Percentiles rank a stretch among this genome's conserved stretches.
Conservation (phyloP, 2,329 filamentous ascomycete genomes). For the Hypomyces rosellus region DNA sequence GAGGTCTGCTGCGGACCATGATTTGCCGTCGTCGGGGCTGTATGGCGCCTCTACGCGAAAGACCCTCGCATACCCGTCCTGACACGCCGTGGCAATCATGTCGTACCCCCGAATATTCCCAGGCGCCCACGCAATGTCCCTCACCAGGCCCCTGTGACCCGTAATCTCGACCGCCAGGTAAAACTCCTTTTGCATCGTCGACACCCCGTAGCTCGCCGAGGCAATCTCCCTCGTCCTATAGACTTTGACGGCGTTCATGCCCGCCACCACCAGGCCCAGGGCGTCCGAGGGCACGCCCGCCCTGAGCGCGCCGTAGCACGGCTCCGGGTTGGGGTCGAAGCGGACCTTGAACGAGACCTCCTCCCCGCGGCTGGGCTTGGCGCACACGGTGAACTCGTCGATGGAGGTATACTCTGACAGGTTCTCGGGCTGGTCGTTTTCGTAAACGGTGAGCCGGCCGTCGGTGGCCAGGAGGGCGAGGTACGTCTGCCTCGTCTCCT, state of each 20-base stretch:
- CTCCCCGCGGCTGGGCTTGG: constrained; percentile 68
- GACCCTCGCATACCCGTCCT: constrained; percentile 85
- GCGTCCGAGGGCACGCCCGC: constrained; percentile 78
- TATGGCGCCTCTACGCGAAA: constrained; percentile 67
- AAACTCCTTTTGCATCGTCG: constrained; percentile 64
- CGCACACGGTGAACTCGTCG: constrained; percentile 69
- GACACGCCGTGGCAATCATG: constrained; percentile 83
- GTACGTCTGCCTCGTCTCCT: constrained; percentile 74
- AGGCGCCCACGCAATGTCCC: constrained; percentile 88
- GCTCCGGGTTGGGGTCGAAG: constrained; percentile 82
- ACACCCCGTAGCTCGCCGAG: constrained; percentile 44
- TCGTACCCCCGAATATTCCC: constrained; percentile 88
- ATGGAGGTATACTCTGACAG: constrained; percentile 68
- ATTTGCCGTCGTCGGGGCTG: constrained; percentile 39
- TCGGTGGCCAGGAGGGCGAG: constrained; percentile 80
- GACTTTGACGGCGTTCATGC: constrained; percentile 75
- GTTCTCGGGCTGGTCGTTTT: constrained; percentile 79
- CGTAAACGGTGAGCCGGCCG: constrained; percentile 71
- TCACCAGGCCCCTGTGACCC: constrained; percentile 68
- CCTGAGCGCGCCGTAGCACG: constrained; percentile 68
- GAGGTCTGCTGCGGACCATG: constrained; percentile 44
- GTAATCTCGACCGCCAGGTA: constrained; percentile 74
- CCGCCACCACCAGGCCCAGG: constrained; percentile 75
- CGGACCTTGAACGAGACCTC: constrained; percentile 80
- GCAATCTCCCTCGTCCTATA: constrained; percentile 66